phyloP scores from a whole-genome alignment of 192 early-diverging fungal species.

The Gonapodya prolifera region DNA sequence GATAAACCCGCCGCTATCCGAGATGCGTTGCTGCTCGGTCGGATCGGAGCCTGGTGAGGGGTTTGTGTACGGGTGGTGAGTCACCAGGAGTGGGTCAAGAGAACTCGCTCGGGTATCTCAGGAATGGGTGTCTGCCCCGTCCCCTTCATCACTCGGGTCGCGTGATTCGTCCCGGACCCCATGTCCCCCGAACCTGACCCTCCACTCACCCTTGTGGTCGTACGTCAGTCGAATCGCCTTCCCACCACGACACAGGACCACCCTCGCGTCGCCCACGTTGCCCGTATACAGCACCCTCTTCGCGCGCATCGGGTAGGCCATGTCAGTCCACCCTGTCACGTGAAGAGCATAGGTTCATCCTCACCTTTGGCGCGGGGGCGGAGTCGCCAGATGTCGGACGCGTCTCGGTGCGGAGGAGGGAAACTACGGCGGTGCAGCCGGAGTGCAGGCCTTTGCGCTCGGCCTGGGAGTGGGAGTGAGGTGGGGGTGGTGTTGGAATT shows the following conservation, averaged over 20 bases:
- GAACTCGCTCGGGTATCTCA: too few relatives aligned
- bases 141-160: too few relatives aligned
- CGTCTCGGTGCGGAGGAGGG: conserved; percentile 48
- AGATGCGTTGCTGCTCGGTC: conserved; percentile 76
- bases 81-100: too few relatives aligned
- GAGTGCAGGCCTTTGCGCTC: conserved; percentile 65
- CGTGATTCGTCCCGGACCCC: not conserved
- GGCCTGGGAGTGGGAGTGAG: too few relatives aligned
- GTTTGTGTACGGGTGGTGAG: too few relatives aligned
- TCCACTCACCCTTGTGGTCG: conserved; percentile 73
- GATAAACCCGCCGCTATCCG: conserved; percentile 89
- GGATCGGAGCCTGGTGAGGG: conserved; percentile 61
- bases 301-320: too few relatives aligned
- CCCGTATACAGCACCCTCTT: conserved; percentile 85
- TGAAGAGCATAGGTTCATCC: too few relatives aligned
- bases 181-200: not conserved
- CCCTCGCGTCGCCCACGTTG: conserved; percentile 95
- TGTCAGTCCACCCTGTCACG: too few relatives aligned
- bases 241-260: conserved; percentile 77
- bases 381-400: conserved; percentile 3
- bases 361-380: too few relatives aligned
- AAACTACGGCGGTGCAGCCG: conserved; percentile 85
- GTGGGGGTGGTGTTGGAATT: too few relatives aligned
- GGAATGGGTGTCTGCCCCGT: too few relatives aligned
- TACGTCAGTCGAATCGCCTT: conserved; percentile 80